Evolutionary conservation across 192 early-diverging fungal genomes (phyloP), one percentile per base, ranked within the genome.

Genomic region (Mortierella antarctica): DNA sequence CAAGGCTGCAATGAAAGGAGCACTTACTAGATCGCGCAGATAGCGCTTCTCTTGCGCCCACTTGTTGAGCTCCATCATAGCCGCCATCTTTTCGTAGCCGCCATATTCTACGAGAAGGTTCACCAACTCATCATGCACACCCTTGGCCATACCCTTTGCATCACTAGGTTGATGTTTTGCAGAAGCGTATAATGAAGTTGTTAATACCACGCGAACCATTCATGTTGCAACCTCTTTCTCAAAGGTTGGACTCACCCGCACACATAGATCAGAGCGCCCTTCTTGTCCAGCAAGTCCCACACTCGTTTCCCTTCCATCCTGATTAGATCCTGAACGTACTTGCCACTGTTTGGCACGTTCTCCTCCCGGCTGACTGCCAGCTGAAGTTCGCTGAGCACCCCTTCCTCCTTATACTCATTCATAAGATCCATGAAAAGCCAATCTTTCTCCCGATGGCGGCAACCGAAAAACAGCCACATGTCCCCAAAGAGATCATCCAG

Each of bases 311-410:
- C 87, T 18, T 89, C 67, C n/a, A 62, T 65, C n/a, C 79, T 72
- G 70, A 97, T 73, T 8, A 88, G 77, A 65, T 99, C 91, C 79
- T 99, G 97, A 0, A 99, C 96, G 83, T 99, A 99, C 58, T 89
- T 88, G 65, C 82, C 86, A 49, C 62, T 53, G 15, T 65, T 63
- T 6, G 79, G 78, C 9, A 83, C 67, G 54, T 73, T 57, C n/a
- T 73, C 65, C 39, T 83, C 83, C 39, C 95, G 86, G 83, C 94
- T 95, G 65, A 90, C 88, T 47, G 90, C 90, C n/a, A 92, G 51
- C 15, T 85, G 76, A 12, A 94, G 74, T 7, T 85, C 80, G 40
- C 83, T 86, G 18, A 97, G 83, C 23, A 88, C 83, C 1, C 91
- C 86, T 62, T 84, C 61, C 7, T 80, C 46, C 57, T 79, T 47